Base-by-base conservation (phyloP, 257 asterid species). In the Verbascum thapsus region DNA sequence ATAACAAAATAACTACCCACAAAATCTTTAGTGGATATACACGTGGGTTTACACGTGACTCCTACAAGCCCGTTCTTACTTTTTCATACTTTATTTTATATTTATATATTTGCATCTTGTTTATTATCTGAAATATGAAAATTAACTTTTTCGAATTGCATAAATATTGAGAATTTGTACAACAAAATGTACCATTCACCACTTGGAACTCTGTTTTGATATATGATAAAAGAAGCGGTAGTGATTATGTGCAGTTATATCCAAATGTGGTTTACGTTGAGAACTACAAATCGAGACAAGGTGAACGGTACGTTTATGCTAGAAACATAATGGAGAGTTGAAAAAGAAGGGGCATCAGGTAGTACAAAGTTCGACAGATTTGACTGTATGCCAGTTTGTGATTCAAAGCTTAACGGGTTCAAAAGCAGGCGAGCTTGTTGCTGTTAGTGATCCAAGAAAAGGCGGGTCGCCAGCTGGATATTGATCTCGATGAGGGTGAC, bases 401-500 rank as follows among this genome's bases (percentile, higher is more conserved):
- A 19, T 54, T 43, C 65, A 70, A 62, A 18, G 3, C 5, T 20
- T 63, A 47, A 12, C 43, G 54, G 69, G 74, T 18, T 15, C 16
- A 8, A 61, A 53, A 1, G 32, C 22, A 15, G 70, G 65, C 23
- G 52, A 5, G 4, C 74, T 69, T 10, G 18, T 70, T 53, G 75
- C 67, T 20, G 63, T 59, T 41, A 68, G 68, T 42, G 74, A 69
- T 13, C 69, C 68, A 19, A 69, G 74, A 51, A 69, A 69, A 53
- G 58, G 58, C 15, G 63, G 69, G 8, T 26, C 23, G 17, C 43
- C 69, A 18, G 61, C 74, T 23, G 68, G 63, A 12, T 69, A 69
- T 52, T 61, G 63, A 69, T 41, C 43, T 48, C 32, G 30, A 6
- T 19, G 34, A n/a, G n/a, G n/a, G n/a, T n/a, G n/a, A n/a, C n/a